Base-by-base conservation (phyloP, 441 rosid genomes). In the Breynia disticha region DNA sequence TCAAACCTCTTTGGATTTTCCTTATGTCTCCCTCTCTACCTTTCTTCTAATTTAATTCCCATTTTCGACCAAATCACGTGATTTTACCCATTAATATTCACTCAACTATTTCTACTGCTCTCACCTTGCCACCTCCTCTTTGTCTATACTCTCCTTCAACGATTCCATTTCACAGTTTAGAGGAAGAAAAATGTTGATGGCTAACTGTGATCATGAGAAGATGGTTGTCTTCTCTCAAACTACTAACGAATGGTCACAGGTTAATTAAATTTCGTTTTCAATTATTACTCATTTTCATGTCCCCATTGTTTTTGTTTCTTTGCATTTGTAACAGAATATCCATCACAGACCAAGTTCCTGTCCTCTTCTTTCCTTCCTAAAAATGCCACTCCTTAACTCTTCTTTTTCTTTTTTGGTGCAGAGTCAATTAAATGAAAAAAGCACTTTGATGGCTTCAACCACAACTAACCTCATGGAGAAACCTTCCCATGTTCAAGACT, bases 241-340 rank as follows among this genome's bases (percentile, higher is more conserved):
- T 52, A 52, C 68, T 24, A 77, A 72, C 72, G 74, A 64, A 72
- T 82, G 82, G 83, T 71, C 88, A 72, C 79, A 75, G 79, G 79
- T 77, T 64, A 50, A 22, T 67, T 54, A 16, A 15, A 52, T 43
- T 51, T 57, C 59, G 39, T 48, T 62, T 62, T 78, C 81, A 81
- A 76, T 78, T 72, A 81, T 73, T 65, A 60, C 57, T 53, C 66
- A 64, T 48, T 13, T 68, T 54, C 61, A 51, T 65, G 79, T 56
- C 80, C 78, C 80, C 73, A 56, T 64, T 17, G 14, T 19, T 62
- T 79, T 82, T 82, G 89, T 77, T 82, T 60, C 67, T 55, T 82
- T 59, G 76, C 79, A 72, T 73, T 79, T 82, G 83, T 79, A 74
- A 52, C 37, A 60, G 89, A 76, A 82, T 79, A 67, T 70, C 60